Evolutionary conservation across 352 stramenopile species (phyloP).

Genomic region (Phytophthora uliginosa): DNA sequence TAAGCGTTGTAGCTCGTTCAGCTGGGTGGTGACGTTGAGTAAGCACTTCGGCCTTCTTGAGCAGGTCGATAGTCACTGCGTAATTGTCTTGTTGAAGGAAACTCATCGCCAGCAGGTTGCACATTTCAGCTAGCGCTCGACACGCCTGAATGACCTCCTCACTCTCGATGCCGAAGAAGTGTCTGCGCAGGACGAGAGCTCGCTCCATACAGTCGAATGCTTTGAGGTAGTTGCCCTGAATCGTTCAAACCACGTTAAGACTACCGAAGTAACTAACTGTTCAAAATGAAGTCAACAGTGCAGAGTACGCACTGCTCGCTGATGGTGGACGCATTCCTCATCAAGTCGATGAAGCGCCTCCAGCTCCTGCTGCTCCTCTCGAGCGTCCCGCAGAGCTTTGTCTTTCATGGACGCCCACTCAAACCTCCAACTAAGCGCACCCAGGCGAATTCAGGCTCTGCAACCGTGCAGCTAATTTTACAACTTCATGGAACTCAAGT

Average conservation of each 20-base stretch:
- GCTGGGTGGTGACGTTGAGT: constrained; percentile 81
- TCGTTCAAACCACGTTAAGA: background rate
- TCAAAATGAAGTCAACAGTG: background rate
- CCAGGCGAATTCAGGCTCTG: background rate
- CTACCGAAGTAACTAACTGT: background rate
- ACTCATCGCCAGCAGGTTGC: constrained; percentile 95
- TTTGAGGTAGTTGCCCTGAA: constrained; percentile 92
- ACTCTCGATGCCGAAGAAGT: constrained; percentile 94
- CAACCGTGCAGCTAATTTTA: constrained; percentile 11
- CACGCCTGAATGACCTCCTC: constrained; percentile 88
- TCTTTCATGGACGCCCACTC: constrained; percentile 4
- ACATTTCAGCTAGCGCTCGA: constrained; percentile 94
- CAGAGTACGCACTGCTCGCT: constrained; percentile 64
- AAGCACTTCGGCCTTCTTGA: constrained; percentile 95
- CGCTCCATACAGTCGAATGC: constrained; percentile 95
- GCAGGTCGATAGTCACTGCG: constrained; percentile 90
- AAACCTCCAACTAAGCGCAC: background rate
- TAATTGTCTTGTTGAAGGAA: constrained; percentile 96
- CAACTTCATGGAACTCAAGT: background rate
- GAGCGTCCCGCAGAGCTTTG: constrained; percentile 49
- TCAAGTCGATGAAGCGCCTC: constrained; percentile 92
- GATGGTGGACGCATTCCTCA: constrained; percentile 91
- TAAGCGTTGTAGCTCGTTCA: constrained; percentile 92
- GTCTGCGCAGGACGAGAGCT: constrained; percentile 90
- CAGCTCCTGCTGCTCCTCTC: constrained; percentile 82